phyloP scores from a whole-genome alignment of 176 grass and related monocot species.

The Paspalum notatum region DNA sequence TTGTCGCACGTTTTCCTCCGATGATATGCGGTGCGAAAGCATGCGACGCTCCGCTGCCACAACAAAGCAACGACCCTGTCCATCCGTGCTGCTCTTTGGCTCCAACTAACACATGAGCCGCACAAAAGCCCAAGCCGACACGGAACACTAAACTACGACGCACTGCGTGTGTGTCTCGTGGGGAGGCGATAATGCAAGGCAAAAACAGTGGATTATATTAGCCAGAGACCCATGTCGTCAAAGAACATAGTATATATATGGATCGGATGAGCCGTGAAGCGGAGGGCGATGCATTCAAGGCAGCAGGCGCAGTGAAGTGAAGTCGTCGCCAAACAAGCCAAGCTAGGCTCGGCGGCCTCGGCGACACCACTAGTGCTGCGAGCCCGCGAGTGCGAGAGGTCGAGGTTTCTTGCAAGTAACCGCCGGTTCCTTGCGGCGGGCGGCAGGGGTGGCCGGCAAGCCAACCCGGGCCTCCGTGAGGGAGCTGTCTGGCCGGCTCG shows the following conservation, averaged over 20 bases:
- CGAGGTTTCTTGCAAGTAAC: slow-evolving; percentile 62
- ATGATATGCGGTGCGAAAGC: neutral
- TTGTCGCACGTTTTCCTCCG: slow-evolving; percentile 27
- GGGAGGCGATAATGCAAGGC: neutral
- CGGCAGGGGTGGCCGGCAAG: slow-evolving; percentile 31
- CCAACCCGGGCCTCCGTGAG: neutral
- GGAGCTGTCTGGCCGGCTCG: no score
- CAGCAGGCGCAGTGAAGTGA: slow-evolving; percentile 7
- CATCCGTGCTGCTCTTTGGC: neutral
- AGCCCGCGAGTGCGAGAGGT: neutral
- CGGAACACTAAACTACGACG: slow-evolving; percentile 27
- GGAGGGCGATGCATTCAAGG: slow-evolving; percentile 2
- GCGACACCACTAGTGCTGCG: neutral
- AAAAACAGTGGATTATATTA: neutral
- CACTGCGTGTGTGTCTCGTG: slow-evolving; percentile 14
- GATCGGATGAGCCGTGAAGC: slow-evolving; percentile 49
- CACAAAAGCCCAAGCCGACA: slow-evolving; percentile 17
- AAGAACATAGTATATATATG: neutral
- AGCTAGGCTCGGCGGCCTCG: neutral
- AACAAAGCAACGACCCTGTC: neutral
- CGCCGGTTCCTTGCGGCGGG: slow-evolving; percentile 7
- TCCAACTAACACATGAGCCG: neutral
- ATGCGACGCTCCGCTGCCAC: neutral
- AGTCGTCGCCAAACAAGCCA: slow-evolving; percentile 36
- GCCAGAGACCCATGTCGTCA: neutral